Percentiles rank a stretch among this genome's conserved stretches.
These are phyloP conservation scores for Yamadazyma buinensis DNA, from an alignment of 1,139 yeast genomes.

Conservation along the genomic window DNA sequence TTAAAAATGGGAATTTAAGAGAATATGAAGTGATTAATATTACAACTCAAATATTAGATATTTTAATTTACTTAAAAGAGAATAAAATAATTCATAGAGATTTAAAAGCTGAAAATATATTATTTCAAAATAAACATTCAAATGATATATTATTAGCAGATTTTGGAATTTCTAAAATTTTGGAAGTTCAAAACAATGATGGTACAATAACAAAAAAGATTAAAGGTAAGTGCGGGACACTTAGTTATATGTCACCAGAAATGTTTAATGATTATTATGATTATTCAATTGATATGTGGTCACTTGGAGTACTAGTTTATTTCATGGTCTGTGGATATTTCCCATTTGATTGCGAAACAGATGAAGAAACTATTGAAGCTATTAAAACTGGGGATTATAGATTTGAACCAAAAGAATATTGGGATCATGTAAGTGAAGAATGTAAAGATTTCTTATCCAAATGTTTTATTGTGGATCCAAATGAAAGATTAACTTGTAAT, in stretches of 20 bases:
- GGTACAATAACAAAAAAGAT: constrained; percentile 9
- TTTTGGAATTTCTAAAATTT: constrained; percentile 56
- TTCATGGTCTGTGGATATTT: constrained; percentile 73
- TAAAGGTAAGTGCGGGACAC: constrained; percentile 52
- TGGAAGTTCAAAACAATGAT: constrained; percentile 19
- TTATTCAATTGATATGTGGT: constrained; percentile 69
- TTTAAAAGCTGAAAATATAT: constrained; percentile 39
- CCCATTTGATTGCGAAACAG: constrained; percentile 76
- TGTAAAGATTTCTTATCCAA: constrained; percentile 58
- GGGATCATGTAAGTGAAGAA: constrained; percentile 49
- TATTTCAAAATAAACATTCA: constrained; percentile 27
- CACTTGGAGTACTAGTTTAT: constrained; percentile 69
- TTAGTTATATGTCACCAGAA: constrained; percentile 77
- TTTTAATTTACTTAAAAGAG: constrained; percentile 28
- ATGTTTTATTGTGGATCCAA: constrained; percentile 50
- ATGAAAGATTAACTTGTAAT: constrained; percentile 43
- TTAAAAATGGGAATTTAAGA: constrained; percentile 33
- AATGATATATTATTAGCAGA: constrained; percentile 61
- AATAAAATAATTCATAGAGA: constrained; percentile 40
- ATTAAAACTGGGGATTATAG: constrained; percentile 53
- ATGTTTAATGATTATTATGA: constrained; percentile 51
- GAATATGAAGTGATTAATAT: constrained; percentile 50
- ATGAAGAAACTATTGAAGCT: constrained; percentile 65
- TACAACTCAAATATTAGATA: constrained; percentile 24
- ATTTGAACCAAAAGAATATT: constrained; percentile 59